A percentile compares a stretch with the other conserved stretches of the same genome.
Evolutionary conservation across 208 protist genomes (phyloP).

Genomic region (Balamuthia mandrillaris): DNA sequence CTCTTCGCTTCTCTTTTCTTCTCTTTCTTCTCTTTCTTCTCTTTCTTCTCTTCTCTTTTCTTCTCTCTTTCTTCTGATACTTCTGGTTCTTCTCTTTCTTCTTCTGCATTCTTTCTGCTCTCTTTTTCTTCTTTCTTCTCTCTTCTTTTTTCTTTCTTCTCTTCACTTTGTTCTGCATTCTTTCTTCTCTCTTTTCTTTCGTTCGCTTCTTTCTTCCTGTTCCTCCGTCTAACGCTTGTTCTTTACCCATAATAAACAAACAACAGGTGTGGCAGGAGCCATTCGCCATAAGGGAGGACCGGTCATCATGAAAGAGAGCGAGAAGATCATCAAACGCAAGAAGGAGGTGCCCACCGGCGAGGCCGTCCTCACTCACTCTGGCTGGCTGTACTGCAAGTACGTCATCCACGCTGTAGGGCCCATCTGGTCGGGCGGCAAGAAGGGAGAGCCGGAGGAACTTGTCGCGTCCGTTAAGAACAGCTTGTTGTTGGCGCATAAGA

Average conservation of each 20-base stretch:
- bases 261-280: background rate
- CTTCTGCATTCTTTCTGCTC: background rate
- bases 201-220: background rate
- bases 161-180: background rate
- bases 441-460: background rate
- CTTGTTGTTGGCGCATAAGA: background rate
- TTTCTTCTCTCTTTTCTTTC: background rate
- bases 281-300: slow-evolving; percentile 7
- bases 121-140: background rate
- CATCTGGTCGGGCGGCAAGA: background rate
- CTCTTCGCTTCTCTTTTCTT: background rate
- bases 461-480: background rate
- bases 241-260: background rate
- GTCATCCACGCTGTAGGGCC: slow-evolving; percentile 7
- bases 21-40: background rate
- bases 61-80: background rate
- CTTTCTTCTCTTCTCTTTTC: background rate
- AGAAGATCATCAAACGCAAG: background rate
- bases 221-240: background rate
- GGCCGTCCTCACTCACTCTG: background rate
- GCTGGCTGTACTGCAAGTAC: background rate
- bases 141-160: background rate
- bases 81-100: background rate
- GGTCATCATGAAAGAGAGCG: background rate
- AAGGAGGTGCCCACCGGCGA: slow-evolving; percentile 21